Evolutionary conservation across 768 basidiomycete genomes (phyloP).

Genomic region (Sarcodon aspratus): DNA sequence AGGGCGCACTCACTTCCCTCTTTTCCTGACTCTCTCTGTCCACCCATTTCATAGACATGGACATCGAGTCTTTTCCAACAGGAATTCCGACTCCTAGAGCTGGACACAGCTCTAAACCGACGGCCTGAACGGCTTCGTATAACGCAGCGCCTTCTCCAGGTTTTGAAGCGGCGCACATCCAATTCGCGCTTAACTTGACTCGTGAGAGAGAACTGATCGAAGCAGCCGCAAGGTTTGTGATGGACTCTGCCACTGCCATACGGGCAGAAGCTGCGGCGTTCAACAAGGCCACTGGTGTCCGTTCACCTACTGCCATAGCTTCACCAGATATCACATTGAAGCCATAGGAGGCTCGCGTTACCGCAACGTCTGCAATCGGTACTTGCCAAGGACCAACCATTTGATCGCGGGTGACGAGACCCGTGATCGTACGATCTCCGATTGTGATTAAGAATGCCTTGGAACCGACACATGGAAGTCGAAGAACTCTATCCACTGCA

Average conservation of each 20-base stretch:
- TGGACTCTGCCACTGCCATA: constrained; percentile 90
- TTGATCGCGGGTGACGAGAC: constrained; percentile 91
- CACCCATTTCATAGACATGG: constrained; percentile 96
- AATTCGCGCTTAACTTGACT: constrained; percentile 97
- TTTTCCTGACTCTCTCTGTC: constrained; percentile 40
- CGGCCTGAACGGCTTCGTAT: constrained; percentile 82
- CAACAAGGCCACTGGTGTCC: constrained; percentile 86
- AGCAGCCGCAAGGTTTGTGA: constrained; percentile 86
- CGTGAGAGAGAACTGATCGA: constrained; percentile 53
- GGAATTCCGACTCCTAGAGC: constrained; percentile 87
- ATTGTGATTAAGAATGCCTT: constrained; percentile 99
- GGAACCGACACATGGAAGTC: constrained; percentile 85
- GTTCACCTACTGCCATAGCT: constrained; percentile 98
- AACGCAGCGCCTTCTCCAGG: constrained; percentile 81
- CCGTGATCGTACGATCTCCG: constrained; percentile 89
- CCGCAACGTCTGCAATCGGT: constrained; percentile 93
- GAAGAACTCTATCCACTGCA: constrained; percentile 77
- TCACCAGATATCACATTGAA: constrained; percentile 80
- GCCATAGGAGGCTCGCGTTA: constrained; percentile 90
- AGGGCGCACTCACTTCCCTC: constrained; percentile 79
- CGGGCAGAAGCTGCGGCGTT: constrained; percentile 84
- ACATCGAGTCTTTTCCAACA: constrained; percentile 99
- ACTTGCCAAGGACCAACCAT: constrained; percentile 99
- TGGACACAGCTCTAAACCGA: constrained; percentile 92
- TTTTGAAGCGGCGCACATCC: constrained; percentile 96